Base-by-base conservation (phyloP, 2,329 filamentous ascomycete species). In the Malbranchea cinnamomea region DNA sequence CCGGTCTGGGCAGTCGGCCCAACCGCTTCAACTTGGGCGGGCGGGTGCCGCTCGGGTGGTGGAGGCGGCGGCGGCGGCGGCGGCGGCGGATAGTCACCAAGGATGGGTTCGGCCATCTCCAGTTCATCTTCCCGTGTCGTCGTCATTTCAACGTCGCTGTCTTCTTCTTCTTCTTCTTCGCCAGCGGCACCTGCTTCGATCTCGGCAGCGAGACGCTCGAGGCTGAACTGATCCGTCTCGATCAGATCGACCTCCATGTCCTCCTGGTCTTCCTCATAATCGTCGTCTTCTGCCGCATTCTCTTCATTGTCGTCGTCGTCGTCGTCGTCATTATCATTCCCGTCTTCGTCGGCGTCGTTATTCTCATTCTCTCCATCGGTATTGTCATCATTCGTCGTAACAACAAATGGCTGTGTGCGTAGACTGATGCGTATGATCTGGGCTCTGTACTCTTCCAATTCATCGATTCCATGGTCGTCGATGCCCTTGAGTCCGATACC, bases 401-500 rank as follows among this genome's bases (percentile, higher is more conserved):
- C n/a, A n/a, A n/a, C n/a, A n/a, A n/a, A n/a, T n/a, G n/a, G n/a
- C n/a, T n/a, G n/a, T n/a, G n/a, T n/a, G n/a, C n/a, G n/a, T n/a
- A n/a, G n/a, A n/a, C n/a, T 23, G 21, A 23, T 23, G 21, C 21
- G 21, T 11, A 23, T 23, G 13, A 13, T 26, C 20, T 10, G 20
- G 7, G 10, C 20, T 10, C 20, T 22, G 20, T 7, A 10, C 11
- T 22, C 8, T 22, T 22, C 8, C 23, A 32, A 23, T 27, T 41
- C 74, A 24, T 78, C 64, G 26, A 62, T 60, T 40, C 80, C 74
- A 43, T 91, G 81, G 45, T 92, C 83, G 48, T 89, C 78, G 14
- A 92, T 75, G 6, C 82, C 82, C 40, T 76, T 70, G 48, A 74
- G 70, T 9, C 81, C 83, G 37, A 89, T 75, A 37, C 72, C 68